phyloP scores from a whole-genome alignment of 2,329 filamentous ascomycete genomes.

The Aspergillus terreus region DNA sequence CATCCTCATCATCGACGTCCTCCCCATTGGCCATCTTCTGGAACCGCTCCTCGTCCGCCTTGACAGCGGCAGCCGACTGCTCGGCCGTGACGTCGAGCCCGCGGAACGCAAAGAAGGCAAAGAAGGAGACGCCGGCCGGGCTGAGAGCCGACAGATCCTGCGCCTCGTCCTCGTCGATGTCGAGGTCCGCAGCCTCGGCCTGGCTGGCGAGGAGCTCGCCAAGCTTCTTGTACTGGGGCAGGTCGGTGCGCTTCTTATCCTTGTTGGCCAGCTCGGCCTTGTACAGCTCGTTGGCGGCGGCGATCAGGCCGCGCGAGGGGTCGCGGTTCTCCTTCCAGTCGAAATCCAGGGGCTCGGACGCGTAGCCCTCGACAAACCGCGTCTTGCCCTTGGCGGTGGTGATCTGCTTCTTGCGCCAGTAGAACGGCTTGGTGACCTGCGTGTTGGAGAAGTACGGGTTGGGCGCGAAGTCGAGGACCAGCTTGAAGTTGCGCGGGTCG shows the following conservation, averaged over 20 bases:
- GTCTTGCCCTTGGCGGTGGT: conserved; percentile 39
- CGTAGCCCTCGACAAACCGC: conserved; percentile 69
- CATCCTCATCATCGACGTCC: conserved; percentile 44
- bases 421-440: conserved; percentile 86
- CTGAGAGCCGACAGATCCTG: conserved; percentile 47
- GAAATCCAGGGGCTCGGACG: conserved; percentile 85
- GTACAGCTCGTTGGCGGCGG: conserved; percentile 66
- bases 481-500: conserved; percentile 74
- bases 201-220: conserved; percentile 46
- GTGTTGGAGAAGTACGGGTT: conserved; percentile 81
- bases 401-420: conserved; percentile 62
- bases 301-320: conserved; percentile 74
- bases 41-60: conserved; percentile 59
- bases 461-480: conserved; percentile 70
- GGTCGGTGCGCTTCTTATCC: conserved; percentile 45
- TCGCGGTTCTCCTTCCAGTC: conserved; percentile 85
- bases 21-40: conserved; percentile 49
- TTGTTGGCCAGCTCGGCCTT: conserved; percentile 57
- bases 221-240: conserved; percentile 53
- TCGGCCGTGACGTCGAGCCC: conserved; percentile 67
- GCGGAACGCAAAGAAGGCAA: conserved; percentile 81
- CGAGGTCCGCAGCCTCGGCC: conserved; percentile 31
- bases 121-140: conserved; percentile 72
- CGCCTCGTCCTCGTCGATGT: conserved; percentile 33
- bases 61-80: conserved; percentile 62